Evolutionary conservation across 1,139 yeast species (phyloP).

Genomic region (Hemisphaericaspora subhashii): DNA sequence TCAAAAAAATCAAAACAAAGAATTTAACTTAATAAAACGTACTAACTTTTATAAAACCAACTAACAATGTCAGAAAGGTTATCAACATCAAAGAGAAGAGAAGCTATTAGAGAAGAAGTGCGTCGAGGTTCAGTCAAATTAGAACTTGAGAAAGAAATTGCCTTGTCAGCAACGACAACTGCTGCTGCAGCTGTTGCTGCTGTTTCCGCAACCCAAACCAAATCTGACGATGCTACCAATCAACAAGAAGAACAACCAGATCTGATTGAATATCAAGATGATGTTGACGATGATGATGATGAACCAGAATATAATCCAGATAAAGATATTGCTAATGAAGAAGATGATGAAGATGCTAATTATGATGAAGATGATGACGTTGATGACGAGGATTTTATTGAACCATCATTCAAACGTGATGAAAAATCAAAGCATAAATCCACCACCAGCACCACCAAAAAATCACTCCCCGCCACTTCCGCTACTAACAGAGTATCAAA

Average conservation of each 20-base stretch:
- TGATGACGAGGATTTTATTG: conserved; percentile 8
- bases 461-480: too few species aligned
- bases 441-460: too few species aligned
- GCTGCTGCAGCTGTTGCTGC: conserved; percentile 2
- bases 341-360: conserved; percentile 9
- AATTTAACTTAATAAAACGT: too few species aligned
- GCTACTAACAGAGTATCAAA: neutral
- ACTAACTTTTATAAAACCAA: too few species aligned
- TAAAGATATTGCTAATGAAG: conserved; percentile 5
- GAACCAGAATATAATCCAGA: conserved; percentile 6
- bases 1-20: too few species aligned
- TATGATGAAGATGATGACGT: conserved; percentile 12
- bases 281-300: conserved; percentile 8
- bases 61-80: too few species aligned
- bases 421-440: too few species aligned
- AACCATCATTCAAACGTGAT: conserved; percentile 1
- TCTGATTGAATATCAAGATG: conserved; percentile 1
- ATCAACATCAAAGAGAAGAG: conserved; percentile 16
- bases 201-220: neutral
- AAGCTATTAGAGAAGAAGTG: conserved; percentile 13
- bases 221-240: conserved; percentile 11
- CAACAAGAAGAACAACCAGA: conserved; percentile 1
- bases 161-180: neutral
- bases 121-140: conserved; percentile 10
- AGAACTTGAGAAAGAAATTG: conserved; percentile 3